Percentiles rank a stretch among this genome's conserved stretches.
These are phyloP conservation scores for Trichoderma harzianum DNA, from an alignment of 2,329 filamentous ascomycete genomes.

Conservation along the genomic window DNA sequence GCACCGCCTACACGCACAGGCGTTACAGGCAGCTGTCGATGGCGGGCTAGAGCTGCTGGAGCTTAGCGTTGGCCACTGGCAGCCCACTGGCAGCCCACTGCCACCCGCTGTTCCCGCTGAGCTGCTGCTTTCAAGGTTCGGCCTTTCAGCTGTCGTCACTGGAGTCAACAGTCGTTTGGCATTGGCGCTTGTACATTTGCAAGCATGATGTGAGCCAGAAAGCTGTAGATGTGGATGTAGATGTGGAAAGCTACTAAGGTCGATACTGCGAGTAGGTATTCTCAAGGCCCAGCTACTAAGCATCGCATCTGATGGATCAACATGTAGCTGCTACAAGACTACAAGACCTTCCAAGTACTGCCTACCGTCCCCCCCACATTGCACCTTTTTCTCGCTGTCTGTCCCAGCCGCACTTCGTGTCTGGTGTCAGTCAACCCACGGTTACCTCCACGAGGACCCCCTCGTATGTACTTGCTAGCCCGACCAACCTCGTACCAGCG, in stretches of 20 bases:
- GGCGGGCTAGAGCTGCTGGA: neutral
- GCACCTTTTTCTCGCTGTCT: neutral
- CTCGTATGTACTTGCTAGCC: neutral
- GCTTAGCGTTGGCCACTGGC: conserved; percentile 1
- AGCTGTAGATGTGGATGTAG: neutral
- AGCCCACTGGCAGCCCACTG: conserved; percentile 14
- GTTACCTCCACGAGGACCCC: neutral
- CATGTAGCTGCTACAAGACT: neutral
- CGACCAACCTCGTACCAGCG: neutral
- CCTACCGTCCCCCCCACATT: neutral
- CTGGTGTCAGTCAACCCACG: neutral
- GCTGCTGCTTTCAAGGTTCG: neutral
- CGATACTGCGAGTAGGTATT: neutral
- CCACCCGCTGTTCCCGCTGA: conserved; percentile 13
- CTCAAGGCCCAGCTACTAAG: neutral
- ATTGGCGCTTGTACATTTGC: neutral
- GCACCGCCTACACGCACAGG: neutral
- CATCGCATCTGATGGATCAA: neutral
- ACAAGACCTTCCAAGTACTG: neutral
- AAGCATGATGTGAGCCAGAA: neutral
- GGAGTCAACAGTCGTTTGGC: neutral
- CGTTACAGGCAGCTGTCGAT: neutral
- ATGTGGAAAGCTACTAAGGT: neutral
- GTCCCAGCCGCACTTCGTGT: neutral
- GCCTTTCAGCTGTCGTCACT: neutral